phyloP scores from a whole-genome alignment of 352 stramenopile genomes.

The Globisporangium perplexum region DNA sequence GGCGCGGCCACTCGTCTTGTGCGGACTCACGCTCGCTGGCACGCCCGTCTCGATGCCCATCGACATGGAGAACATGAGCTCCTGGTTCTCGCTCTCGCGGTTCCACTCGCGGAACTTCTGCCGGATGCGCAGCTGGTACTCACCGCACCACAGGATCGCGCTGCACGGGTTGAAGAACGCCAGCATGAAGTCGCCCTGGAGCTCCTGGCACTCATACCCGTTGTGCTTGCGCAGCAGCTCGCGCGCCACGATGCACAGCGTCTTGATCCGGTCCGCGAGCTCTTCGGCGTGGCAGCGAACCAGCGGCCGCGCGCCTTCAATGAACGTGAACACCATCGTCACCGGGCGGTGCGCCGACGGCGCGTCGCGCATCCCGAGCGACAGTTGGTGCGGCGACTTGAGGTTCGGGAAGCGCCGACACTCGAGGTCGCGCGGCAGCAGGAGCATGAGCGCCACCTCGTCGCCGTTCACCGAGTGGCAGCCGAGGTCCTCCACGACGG shows the following conservation, averaged over 20 bases:
- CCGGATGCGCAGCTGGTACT: conserved; percentile 77
- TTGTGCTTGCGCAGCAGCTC: conserved; percentile 76
- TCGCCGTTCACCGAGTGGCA: conserved; percentile 66
- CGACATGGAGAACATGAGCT: conserved; percentile 83
- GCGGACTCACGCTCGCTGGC: conserved; percentile 77
- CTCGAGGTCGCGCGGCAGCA: conserved; percentile 77
- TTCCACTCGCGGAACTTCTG: conserved; percentile 79
- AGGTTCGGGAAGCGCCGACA: conserved; percentile 63
- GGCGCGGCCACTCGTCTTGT: conserved; percentile 83
- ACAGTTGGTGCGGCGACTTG: conserved; percentile 67
- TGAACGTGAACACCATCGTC: conserved; percentile 89
- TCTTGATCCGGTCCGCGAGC: conserved; percentile 82
- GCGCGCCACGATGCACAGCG: conserved; percentile 69
- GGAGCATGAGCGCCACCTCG: conserved; percentile 74
- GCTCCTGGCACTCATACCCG: conserved; percentile 85
- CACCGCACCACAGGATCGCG: conserved; percentile 81
- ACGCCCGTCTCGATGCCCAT: conserved; percentile 84
- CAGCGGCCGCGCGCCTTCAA: conserved; percentile 75
- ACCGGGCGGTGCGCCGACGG: conserved; percentile 71
- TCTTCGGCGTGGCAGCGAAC: conserved; percentile 81
- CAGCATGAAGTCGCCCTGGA: conserved; percentile 88
- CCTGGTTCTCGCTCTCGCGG: conserved; percentile 63
- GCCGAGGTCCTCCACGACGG: conserved; percentile 81
- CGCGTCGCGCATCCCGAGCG: conserved; percentile 76
- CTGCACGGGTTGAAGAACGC: conserved; percentile 81